Evolutionary conservation across 2,329 filamentous ascomycete species (phyloP).

Genomic region (Alternaria rosae): DNA sequence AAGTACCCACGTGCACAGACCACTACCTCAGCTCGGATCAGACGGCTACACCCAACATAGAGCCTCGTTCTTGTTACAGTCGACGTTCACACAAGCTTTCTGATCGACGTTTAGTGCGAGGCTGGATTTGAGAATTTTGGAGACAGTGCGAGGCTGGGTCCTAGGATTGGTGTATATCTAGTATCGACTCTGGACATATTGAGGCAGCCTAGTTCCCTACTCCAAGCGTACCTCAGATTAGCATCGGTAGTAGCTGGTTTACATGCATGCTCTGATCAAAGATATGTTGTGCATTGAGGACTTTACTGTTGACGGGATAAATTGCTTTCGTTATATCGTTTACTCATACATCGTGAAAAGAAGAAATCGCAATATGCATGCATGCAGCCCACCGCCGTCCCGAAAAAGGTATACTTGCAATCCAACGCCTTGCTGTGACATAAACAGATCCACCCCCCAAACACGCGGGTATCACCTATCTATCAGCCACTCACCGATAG

Average conservation of each 20-base stretch:
- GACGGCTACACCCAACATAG: neutral
- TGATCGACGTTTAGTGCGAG: neutral
- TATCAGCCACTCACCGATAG: conserved; percentile 31
- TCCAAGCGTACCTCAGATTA: neutral
- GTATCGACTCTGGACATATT: neutral
- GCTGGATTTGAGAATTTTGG: neutral
- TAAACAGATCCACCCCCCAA: neutral
- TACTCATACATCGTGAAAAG: neutral
- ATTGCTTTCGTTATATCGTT: conserved; percentile 1
- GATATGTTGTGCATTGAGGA: neutral
- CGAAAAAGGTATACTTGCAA: neutral
- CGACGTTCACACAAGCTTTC: conserved; percentile 8
- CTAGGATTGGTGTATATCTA: neutral
- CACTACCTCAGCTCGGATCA: neutral
- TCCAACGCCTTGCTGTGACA: neutral
- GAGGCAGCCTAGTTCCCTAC: neutral
- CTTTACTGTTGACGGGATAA: neutral
- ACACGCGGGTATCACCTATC: no score
- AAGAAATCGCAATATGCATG: neutral
- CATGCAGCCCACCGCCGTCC: neutral
- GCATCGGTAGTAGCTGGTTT: neutral
- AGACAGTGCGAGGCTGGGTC: neutral
- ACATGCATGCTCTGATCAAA: neutral
- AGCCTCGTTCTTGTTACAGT: neutral
- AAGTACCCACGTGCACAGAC: conserved; percentile 1